Base-by-base conservation (phyloP, 129 eudicot species). In the Tagetes erecta region DNA sequence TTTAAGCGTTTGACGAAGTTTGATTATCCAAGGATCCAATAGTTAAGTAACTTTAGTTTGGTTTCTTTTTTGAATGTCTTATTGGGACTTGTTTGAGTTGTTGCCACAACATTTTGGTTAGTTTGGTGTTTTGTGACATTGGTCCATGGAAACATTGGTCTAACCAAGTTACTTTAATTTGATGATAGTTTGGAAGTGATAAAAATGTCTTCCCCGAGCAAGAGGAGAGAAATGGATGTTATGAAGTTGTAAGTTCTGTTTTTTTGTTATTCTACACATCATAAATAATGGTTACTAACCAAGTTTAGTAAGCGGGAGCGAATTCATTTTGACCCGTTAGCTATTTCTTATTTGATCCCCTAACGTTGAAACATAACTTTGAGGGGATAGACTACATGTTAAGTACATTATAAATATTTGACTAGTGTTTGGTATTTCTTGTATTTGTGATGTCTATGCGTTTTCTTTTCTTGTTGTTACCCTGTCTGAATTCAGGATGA, bases 151-250 rank as follows among this genome's bases (percentile, higher is more conserved):
- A 37, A 75, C 33, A 45, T 80, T 52, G 51, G 49, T 41, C 52
- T 74, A 46, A 81, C 50, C 37, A 56, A 64, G 40, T 46, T 55
- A 63, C 49, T 64, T 72, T 42, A 46, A 38, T 70, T 40, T 52
- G 49, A 37, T 30, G 41, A 55, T 49, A 81, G 75, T 70, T 75
- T 68, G 27, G 14, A 78, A 56, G 70, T 30, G 13, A 50, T 53
- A 2, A 73, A 36, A 12, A 87, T 87, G 89, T 76, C 89, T 87
- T 87, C 92, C 37, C 92, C 89, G 2, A 78, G 84, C 80, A 87
- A 87, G 77, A 77, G 89, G 80, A 80, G 87, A 75, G 86, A 87
- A 76, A 76, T 77, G 87, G 89, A 87, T 62, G 89, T 87, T 6
- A 82, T 82, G 87, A 87, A 87, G 75, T 57, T 85, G 87, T 87